Percentiles rank a stretch among this genome's conserved stretches.
Conservation (phyloP, 208 protist genomes). For the Trypanosoma scelopori region DNA sequence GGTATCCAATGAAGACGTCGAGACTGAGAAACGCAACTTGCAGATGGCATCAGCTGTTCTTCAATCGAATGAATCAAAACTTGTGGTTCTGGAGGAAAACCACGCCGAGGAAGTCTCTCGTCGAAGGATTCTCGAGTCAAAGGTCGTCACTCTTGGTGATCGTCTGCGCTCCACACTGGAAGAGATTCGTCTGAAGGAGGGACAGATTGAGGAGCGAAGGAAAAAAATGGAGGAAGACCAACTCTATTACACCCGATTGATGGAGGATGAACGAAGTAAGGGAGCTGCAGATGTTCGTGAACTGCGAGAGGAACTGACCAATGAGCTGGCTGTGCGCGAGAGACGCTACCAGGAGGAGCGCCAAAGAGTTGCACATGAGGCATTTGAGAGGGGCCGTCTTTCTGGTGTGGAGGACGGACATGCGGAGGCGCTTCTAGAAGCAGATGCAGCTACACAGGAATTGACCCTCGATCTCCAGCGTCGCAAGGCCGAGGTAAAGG, state of each 20-base stretch:
- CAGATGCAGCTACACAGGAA: constrained; percentile 47
- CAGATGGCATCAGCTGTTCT: constrained; percentile 37
- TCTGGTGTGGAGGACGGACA: constrained; percentile 63
- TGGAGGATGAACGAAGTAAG: constrained; percentile 67
- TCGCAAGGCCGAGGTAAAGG: constrained; percentile 48
- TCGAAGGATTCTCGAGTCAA: constrained; percentile 47
- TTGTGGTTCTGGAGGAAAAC: constrained; percentile 36
- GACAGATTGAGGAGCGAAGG: constrained; percentile 46
- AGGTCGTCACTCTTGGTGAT: constrained; percentile 43
- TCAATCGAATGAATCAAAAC: constrained; percentile 47
- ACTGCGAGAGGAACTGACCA: constrained; percentile 62
- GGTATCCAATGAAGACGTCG: constrained; percentile 41
- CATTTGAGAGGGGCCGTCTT: constrained; percentile 55
- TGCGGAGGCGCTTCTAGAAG: constrained; percentile 43
- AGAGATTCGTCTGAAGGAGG: constrained; percentile 51
- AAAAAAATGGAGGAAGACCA: constrained; percentile 70
- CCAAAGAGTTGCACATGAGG: constrained; percentile 42
- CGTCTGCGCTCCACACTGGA: constrained; percentile 43
- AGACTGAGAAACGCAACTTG: constrained; percentile 52
- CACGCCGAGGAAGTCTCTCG: constrained; percentile 37
- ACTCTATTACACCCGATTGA: constrained; percentile 53
- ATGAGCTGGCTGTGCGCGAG: constrained; percentile 50
- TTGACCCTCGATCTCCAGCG: constrained; percentile 50
- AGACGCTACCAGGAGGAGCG: constrained; percentile 55
- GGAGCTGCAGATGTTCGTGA: constrained; percentile 54